These are phyloP conservation scores for Pseudocercospora crystallina DNA, from an alignment of 2,329 filamentous ascomycete species.

Conservation along the genomic window DNA sequence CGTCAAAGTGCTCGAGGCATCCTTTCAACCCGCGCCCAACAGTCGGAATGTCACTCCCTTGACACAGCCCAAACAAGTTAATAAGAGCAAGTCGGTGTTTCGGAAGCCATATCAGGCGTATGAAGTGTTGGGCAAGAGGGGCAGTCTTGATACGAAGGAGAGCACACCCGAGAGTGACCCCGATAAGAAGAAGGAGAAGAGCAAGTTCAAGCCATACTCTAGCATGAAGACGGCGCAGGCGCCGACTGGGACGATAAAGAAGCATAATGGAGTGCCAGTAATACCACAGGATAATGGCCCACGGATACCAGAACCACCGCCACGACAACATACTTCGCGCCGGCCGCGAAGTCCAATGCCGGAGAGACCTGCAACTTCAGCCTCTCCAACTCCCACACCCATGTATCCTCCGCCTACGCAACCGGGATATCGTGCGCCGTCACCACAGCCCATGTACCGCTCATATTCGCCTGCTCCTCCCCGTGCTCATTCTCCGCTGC, in stretches of 20 bases:
- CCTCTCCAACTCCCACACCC: conserved; percentile 42
- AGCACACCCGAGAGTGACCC: conserved; percentile 31
- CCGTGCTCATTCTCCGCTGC: conserved; percentile 45
- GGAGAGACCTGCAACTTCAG: conserved; percentile 32
- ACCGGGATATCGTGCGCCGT: conserved; percentile 30
- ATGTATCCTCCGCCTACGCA: conserved; percentile 24
- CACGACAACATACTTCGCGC: conserved; percentile 24
- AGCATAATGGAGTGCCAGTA: conserved; percentile 19
- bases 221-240: conserved; percentile 51
- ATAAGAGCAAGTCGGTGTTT: conserved; percentile 57
- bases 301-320: conserved; percentile 34
- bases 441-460: conserved; percentile 30
- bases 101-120: conserved; percentile 67
- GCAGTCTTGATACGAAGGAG: conserved; percentile 31
- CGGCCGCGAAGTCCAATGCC: conserved; percentile 28
- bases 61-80: conserved; percentile 55
- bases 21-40: conserved; percentile 69
- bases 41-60: conserved; percentile 56
- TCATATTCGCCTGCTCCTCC: conserved; percentile 23
- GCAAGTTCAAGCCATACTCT: conserved; percentile 48
- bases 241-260: conserved; percentile 33
- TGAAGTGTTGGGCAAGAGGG: conserved; percentile 33
- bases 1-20: conserved; percentile 81
- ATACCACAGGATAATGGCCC: conserved; percentile 28
- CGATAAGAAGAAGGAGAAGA: conserved; percentile 36